A percentile compares a stretch with the other conserved stretches of the same genome.
Conservation (phyloP, 805 yeast genomes). For the Cyberlindnera euphorbiae region DNA sequence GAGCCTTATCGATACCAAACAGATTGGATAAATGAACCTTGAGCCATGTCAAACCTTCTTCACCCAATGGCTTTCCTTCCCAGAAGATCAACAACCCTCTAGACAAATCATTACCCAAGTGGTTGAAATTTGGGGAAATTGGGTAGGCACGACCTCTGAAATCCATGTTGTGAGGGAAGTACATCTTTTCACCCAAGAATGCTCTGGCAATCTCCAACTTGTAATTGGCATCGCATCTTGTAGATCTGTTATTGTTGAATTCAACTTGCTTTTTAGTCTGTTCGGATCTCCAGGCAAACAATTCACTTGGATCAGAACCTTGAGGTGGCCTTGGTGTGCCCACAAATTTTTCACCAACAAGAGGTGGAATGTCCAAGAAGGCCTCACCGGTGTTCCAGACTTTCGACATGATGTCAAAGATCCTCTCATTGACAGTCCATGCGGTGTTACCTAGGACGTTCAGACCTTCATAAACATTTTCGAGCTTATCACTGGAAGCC, state of each 20-base stretch:
- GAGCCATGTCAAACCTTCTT: constrained; percentile 63
- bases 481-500: constrained; percentile 73
- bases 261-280: constrained; percentile 55
- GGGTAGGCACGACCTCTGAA: constrained; percentile 86
- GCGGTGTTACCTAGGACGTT: constrained; percentile 83
- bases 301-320: constrained; percentile 66
- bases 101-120: constrained; percentile 73
- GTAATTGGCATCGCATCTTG: constrained; percentile 90
- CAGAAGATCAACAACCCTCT: constrained; percentile 69
- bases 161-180: constrained; percentile 77
- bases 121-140: constrained; percentile 74
- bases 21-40: constrained; percentile 72
- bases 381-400: constrained; percentile 86
- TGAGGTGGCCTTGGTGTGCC: constrained; percentile 55
- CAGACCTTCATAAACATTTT: constrained; percentile 69
- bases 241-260: constrained; percentile 68
- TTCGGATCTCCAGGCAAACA: constrained; percentile 61
- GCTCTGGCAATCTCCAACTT: constrained; percentile 95
- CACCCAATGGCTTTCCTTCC: constrained; percentile 70
- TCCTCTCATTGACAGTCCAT: constrained; percentile 82
- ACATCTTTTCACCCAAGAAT: constrained; percentile 71
- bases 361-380: constrained; percentile 70
- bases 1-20: constrained; percentile 70
- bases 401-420: constrained; percentile 63
- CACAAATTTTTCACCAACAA: constrained; percentile 35